Conservation (phyloP, 306 rosid genomes). For the Citrullus mucosospermus region DNA sequence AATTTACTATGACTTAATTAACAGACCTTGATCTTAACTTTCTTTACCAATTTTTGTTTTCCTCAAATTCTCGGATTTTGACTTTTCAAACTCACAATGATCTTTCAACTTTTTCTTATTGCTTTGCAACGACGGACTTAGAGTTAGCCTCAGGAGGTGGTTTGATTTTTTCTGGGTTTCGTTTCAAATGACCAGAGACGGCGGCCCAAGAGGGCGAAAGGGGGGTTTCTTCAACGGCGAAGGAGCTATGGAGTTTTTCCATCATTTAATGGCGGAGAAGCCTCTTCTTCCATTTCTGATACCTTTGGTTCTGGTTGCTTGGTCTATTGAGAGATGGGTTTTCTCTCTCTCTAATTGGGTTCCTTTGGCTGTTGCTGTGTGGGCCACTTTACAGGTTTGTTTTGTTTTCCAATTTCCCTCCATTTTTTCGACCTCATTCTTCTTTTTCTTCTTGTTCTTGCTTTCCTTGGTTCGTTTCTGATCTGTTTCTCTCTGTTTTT, state of each 20-base stretch:
- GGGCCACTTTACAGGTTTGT: conserved; percentile 78
- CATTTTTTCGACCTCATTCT: neutral
- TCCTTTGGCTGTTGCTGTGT: conserved; percentile 60
- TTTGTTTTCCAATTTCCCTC: neutral
- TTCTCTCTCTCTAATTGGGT: conserved; percentile 81
- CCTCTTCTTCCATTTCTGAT: conserved; percentile 46
- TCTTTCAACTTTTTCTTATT: neutral
- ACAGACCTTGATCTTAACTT: neutral
- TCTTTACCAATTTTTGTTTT: neutral
- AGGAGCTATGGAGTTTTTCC: conserved; percentile 40
- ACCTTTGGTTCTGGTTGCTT: conserved; percentile 58
- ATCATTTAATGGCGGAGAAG: conserved; percentile 39
- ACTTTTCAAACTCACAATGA: neutral
- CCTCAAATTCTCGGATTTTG: neutral
- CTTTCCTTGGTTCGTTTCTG: neutral
- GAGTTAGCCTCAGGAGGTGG: neutral
- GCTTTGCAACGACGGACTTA: neutral
- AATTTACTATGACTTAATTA: neutral
- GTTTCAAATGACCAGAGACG: conserved; percentile 40
- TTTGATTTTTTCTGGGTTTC: neutral
- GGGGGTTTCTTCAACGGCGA: conserved; percentile 21
- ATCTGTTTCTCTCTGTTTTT: neutral
- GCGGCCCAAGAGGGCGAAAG: conserved; percentile 21
- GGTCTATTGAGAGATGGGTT: conserved; percentile 80
- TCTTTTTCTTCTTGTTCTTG: neutral